Percentiles rank a stretch among this genome's conserved stretches.
phyloP scores from a whole-genome alignment of 2,329 filamentous ascomycete genomes.

The Teratosphaeria epicoccoides region DNA sequence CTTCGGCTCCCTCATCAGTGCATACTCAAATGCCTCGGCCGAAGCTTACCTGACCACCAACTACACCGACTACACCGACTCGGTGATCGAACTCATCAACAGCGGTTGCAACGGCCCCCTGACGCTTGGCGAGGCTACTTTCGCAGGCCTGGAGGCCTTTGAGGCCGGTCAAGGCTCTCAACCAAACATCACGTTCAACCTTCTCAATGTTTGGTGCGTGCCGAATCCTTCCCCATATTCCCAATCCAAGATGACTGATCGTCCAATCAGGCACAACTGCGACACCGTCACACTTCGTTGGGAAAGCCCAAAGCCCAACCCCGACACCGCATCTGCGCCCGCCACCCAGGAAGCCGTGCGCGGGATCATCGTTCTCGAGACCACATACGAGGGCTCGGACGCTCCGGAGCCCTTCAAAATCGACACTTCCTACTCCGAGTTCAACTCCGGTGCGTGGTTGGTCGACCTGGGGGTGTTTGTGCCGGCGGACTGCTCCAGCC shows the following conservation, averaged over 20 bases:
- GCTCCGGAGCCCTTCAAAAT: conserved; percentile 12
- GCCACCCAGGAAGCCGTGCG: conserved; percentile 10
- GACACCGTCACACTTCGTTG: conserved; percentile 16
- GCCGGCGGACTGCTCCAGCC: conserved; percentile 1
- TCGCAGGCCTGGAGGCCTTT: conserved; percentile 15
- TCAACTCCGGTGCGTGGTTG: conserved; percentile 16
- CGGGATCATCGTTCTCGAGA: conserved; percentile 13
- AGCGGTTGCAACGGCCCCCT: conserved; percentile 14
- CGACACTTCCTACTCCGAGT: conserved; percentile 13
- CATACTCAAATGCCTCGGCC: conserved; percentile 12
- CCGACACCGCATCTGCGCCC: conserved; percentile 5
- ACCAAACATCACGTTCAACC: conserved; percentile 15
- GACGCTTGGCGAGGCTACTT: conserved; percentile 17
- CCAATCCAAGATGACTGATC: too few relatives aligned
- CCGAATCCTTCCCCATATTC: not conserved
- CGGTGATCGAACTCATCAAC: conserved; percentile 23
- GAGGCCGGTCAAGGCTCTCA: conserved; percentile 15
- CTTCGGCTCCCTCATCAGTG: conserved; percentile 8
- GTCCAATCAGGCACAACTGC: conserved; percentile 10
- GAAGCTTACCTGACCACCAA: conserved; percentile 12
- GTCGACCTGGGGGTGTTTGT: conserved; percentile 8
- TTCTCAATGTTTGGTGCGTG: conserved; percentile 16
- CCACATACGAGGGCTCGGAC: conserved; percentile 2
- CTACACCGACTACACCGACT: conserved; percentile 23
- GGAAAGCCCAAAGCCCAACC: conserved; percentile 9